These are phyloP conservation scores for Ophiocordyceps robertsii DNA, from an alignment of 2,329 filamentous ascomycete species.

Conservation along the genomic window DNA sequence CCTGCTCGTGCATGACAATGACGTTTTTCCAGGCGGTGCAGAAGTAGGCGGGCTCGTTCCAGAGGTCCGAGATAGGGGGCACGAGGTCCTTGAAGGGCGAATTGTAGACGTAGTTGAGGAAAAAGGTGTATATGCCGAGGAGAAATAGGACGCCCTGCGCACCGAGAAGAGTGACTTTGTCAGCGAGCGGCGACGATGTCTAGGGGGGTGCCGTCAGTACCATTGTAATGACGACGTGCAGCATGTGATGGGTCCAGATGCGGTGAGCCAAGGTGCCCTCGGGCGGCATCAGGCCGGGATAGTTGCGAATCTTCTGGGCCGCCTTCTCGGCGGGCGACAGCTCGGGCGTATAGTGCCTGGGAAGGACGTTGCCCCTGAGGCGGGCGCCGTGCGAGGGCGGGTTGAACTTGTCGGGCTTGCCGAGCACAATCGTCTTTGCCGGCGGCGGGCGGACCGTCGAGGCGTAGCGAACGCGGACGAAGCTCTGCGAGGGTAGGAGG, in stretches of 20 bases:
- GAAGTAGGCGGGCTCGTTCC: constrained; percentile 56
- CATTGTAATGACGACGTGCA: constrained; percentile 77
- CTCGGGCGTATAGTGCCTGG: constrained; percentile 62
- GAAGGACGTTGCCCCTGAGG: constrained; percentile 39
- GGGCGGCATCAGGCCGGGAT: constrained; percentile 82
- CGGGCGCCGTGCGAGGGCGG: constrained; percentile 79
- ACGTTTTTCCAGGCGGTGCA: constrained; percentile 54
- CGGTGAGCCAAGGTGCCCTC: constrained; percentile 70
- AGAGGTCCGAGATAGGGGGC: constrained; percentile 54
- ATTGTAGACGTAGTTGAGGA: constrained; percentile 63
- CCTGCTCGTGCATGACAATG: constrained; percentile 61
- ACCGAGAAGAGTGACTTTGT: background rate
- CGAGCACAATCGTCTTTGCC: constrained; percentile 55
- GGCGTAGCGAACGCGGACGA: constrained; percentile 21
- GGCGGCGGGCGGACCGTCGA: constrained; percentile 8
- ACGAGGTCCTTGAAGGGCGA: constrained; percentile 73
- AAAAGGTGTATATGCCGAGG: constrained; percentile 60
- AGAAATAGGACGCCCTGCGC: constrained; percentile 50
- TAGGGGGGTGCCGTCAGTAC: constrained; percentile 28
- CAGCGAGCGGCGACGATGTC: too few species aligned
- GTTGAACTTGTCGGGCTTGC: constrained; percentile 79
- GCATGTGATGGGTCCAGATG: constrained; percentile 63
- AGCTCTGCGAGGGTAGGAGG: constrained; percentile 20
- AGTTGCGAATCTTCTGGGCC: constrained; percentile 55
- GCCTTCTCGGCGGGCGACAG: constrained; percentile 51